These are phyloP conservation scores for Chlamydomonas schloesseri DNA, from an alignment of 139 green algal genomes.

Conservation along the genomic window DNA sequence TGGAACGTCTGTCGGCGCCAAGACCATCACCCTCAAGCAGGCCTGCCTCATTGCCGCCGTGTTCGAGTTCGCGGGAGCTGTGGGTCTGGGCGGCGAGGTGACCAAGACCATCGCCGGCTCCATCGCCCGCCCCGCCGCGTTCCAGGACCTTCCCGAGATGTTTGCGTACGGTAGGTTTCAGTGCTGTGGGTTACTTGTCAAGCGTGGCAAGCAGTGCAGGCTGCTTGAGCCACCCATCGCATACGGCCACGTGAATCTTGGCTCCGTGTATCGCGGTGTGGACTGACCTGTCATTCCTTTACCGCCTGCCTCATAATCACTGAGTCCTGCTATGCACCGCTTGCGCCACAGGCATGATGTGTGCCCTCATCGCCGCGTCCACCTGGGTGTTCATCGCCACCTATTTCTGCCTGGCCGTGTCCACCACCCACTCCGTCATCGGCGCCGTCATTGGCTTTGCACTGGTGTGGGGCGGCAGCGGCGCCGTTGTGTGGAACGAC, in stretches of 20 bases:
- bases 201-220: too few relatives aligned
- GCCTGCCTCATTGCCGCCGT: constrained; percentile 53
- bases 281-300: too few relatives aligned
- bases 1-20: constrained; percentile 59
- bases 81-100: constrained; percentile 44
- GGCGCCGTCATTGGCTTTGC: constrained; percentile 31
- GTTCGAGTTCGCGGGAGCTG: constrained; percentile 53
- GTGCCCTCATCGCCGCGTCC: constrained; percentile 35
- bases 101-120: constrained; percentile 46
- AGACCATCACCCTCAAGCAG: constrained; percentile 55
- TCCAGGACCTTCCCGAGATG: constrained; percentile 1
- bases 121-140: constrained; percentile 42
- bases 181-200: too few relatives aligned
- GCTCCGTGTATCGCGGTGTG: too few relatives aligned
- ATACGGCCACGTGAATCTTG: too few relatives aligned
- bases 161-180: not conserved
- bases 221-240: too few relatives aligned
- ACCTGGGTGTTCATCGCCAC: constrained; percentile 56
- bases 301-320: too few relatives aligned
- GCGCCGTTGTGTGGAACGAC: constrained; percentile 38
- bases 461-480: constrained; percentile 2
- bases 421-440: constrained; percentile 49
- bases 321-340: too few relatives aligned
- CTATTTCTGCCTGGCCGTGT: constrained; percentile 29
- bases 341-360: constrained; percentile 61